Base-by-base conservation (phyloP, 108 stramenopile species). In the Seminavis robusta region DNA sequence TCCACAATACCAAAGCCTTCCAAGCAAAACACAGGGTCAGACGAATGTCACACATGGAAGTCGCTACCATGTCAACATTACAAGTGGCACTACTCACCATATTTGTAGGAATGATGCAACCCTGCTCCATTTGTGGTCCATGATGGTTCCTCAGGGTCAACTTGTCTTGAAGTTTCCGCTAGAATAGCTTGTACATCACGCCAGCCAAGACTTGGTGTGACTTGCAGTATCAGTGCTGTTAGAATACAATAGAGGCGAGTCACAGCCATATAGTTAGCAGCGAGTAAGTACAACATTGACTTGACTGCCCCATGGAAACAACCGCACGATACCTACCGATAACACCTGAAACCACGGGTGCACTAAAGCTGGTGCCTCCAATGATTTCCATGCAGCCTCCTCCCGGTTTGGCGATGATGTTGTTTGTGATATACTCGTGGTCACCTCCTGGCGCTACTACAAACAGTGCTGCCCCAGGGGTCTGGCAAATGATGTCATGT, bases 141-240 rank as follows among this genome's bases (percentile, higher is more conserved):
- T 16, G 38, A 49, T 4, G 47, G 29, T 21, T 24, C 64, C 16
- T 45, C 26, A 0, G 34, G 1, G 16, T 65, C 39, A n/a, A n/a
- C n/a, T n/a, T 55, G 21, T n/a, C n/a, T 33, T 19, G 77, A 57
- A 13, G 67, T 72, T 15, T 29, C 16, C 5, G 68, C 77, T 15
- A 78, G 11, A 20, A 78, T 56, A n/a, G 66, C 77, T 59, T 78
- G 77, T 8, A 78, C 77, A 51, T 78, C 77, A 49, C 77, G 30
- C 77, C 77, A 78, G 9, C 61, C 37, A 17, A 78, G 53, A 16
- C 73, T 45, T 1, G 63, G 58, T 41, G 69, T 73, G 25, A 52
- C 77, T 60, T 78, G 61, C 25, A 78, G 45, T 20, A 78, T 65
- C 30, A 78, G 50, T 0, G 77, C 77, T n/a, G n/a, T n/a, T n/a